Base-by-base conservation (phyloP, 164 flowering plant species). In the Piper longum region DNA sequence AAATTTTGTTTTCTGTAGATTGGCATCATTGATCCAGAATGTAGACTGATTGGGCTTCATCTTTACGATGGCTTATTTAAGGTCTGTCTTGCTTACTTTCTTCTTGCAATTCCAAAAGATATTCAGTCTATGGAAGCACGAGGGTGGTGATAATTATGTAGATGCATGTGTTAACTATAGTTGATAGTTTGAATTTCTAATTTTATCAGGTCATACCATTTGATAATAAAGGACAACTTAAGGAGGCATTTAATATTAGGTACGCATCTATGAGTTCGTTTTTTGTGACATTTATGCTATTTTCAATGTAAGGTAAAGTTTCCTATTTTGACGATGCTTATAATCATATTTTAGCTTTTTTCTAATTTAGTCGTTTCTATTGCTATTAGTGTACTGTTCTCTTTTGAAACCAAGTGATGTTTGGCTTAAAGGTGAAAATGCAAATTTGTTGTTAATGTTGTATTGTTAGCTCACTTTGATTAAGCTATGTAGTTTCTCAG, bases 221-320 rank as follows among this genome's bases (percentile, higher is more conserved):
- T 68, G 97, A 93, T 66, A 93, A 84, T 67, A 90, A 81, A 73
- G 99, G 99, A 39, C 95, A 87, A 72, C 95, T 90, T 61, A 90
- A 90, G 74, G 99, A 93, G 79, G 97, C 99, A 56, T 95, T 90
- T 71, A 95, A 95, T 63, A 85, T 91, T 43, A 83, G 99, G 99
- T 91, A 79, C 44, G 45, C n/a, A 3, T 48, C 14, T 56, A 26
- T 56, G 16, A 16, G 14, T 56, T 12, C 1, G 17, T 17, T 17
- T 56, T 16, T 56, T 56, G 8, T 4, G 7, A 56, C 7, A 56
- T n/a, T 4, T 7, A 14, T 48, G 11, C 52, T 48, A 14, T 48
- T 3, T 5, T 48, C 3, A 2, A 5, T 48, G 14, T 9, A 48
- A 9, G 3, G 52, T 48, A 12, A 48, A 48, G 52, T 48, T 9